phyloP scores from a whole-genome alignment of 1,284 basidiomycete species.

The Sporisorium reilianum region DNA sequence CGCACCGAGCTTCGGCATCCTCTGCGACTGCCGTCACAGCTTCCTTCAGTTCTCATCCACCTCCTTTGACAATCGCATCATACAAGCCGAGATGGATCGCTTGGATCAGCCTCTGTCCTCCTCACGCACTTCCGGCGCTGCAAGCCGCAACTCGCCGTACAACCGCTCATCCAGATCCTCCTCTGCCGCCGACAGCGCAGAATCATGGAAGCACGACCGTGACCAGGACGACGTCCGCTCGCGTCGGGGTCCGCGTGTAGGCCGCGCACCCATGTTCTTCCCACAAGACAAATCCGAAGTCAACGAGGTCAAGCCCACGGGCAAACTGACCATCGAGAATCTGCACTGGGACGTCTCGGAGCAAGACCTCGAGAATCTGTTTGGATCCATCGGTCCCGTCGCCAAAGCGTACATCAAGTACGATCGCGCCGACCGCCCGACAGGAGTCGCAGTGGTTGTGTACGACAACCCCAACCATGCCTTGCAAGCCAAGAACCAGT shows the following conservation, averaged over 20 bases:
- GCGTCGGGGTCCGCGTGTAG: conserved; percentile 20
- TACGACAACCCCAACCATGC: conserved; percentile 85
- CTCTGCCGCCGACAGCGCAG: conserved; percentile 19
- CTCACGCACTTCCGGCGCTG: conserved; percentile 22
- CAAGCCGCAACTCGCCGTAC: conserved; percentile 42
- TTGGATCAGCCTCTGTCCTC: conserved; percentile 33
- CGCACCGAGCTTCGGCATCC: not conserved
- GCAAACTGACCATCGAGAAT: conserved; percentile 81
- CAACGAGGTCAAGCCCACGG: conserved; percentile 48
- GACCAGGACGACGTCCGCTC: conserved; percentile 9
- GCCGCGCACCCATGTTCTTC: conserved; percentile 36
- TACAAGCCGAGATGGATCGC: conserved; percentile 19
- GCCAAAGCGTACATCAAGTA: conserved; percentile 93
- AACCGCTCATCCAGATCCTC: conserved; percentile 17
- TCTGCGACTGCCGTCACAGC: no score
- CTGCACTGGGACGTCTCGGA: conserved; percentile 92
- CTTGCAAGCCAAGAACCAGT: conserved; percentile 84
- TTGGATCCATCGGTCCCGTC: conserved; percentile 91
- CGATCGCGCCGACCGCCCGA: conserved; percentile 93
- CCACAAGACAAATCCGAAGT: conserved; percentile 31
- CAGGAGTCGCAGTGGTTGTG: conserved; percentile 83
- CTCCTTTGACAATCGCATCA: not conserved
- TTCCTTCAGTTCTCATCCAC: not conserved
- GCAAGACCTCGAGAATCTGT: conserved; percentile 79
- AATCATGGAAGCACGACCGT: conserved; percentile 47